Base-by-base conservation (phyloP, 2,329 filamentous ascomycete species). In the Microthyrium microscopicum region DNA sequence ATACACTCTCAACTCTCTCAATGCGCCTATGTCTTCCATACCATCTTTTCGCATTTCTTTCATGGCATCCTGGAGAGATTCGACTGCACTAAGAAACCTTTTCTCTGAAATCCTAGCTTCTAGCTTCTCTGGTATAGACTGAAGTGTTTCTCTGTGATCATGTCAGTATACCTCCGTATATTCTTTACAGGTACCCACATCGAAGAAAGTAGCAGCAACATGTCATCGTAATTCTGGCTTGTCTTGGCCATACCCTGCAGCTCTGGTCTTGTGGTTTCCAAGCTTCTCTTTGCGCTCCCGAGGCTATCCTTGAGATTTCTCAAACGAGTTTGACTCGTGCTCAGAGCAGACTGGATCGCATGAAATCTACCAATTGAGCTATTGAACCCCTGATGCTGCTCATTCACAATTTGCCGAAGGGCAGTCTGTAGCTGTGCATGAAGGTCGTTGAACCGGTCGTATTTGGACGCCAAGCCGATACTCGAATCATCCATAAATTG, bases 371-470 rank as follows among this genome's bases (percentile, higher is more conserved):
- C 89, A 41, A 98, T 95, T 32, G 87, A 94, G 55, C 83, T 93
- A 58, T 95, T 98, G 67, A 98, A 98, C 29, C 89, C 91, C 55
- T 98, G 89, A 50, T 98, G 87, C 51, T 98, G 87, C 58, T 98
- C 87, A 54, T 98, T 93, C 18, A 98, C 89, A 46, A 98, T 93
- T 21, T 76, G 74, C 55, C 93, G 94, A 37, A 98, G 65, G 7
- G 87, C 85, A 45, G 78, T 77, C 51, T 98, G 85, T n/a, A 98
- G 70, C 51, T 89, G 82, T 42, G 73, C 66, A 53, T 94, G 82
- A 29, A 82, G 84, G 43, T 77, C 65, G 49, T 80, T 68, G 52
- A 98, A 98, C 44, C 82, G 76, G 40, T 68, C 69, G 53, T 93
- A 87, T 46, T 91, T 82, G 52, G 84, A 77, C 29, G 87, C 87